Evolutionary conservation across 768 basidiomycete genomes (phyloP), one percentile per base, ranked within the genome.

Genomic region (Hydnomerulius pinastri): DNA sequence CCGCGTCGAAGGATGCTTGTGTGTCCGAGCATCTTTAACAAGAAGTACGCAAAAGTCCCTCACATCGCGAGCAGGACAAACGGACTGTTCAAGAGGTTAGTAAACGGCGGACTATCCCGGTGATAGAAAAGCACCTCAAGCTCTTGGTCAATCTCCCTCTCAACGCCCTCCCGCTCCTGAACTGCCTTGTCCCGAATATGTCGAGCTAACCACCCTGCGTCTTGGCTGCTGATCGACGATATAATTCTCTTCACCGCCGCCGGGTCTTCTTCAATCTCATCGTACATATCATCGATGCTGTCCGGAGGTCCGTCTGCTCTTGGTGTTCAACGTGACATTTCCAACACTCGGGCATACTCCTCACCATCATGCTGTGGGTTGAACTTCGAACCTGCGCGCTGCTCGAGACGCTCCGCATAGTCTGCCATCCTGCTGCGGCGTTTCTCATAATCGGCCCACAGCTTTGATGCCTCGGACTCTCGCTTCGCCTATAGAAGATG

Each of bases 31-130:
- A 61, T 90, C 94, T 55, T 79, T 72, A 13, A 86, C 77, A 12
- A 83, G 72, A 13, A 93, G 62, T 5, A 95, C 81, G 36, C 91
- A 77, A 70, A 96, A 93, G 44, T 76, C 82, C 35, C 85, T 81
- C 11, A 92, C 84, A 20, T 89, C 71, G 6, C 94, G 82, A 3
- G 83, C 76, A 4, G 93, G 92, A 59, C 85, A 93, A 25, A 71
- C 63, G 15, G 66, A 69, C 84, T 86, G 61, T 21, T 55, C 56
- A 23, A 33, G 6, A 17, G 18, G 39, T 66, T n/a, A 43, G 46
- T 46, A 29, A 39, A 38, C 11, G 43, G 29, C 18, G 20, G 7
- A 40, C 17, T 24, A 18, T 40, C 8, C 42, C 12, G 42, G 47
- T 29, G 39, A 24, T 29, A 18, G 23, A 20, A n/a, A 49, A 35